Percentiles rank a stretch among this genome's conserved stretches.
Evolutionary conservation across 2,329 filamentous ascomycete species (phyloP).

Genomic region (Cercospora sp.): DNA sequence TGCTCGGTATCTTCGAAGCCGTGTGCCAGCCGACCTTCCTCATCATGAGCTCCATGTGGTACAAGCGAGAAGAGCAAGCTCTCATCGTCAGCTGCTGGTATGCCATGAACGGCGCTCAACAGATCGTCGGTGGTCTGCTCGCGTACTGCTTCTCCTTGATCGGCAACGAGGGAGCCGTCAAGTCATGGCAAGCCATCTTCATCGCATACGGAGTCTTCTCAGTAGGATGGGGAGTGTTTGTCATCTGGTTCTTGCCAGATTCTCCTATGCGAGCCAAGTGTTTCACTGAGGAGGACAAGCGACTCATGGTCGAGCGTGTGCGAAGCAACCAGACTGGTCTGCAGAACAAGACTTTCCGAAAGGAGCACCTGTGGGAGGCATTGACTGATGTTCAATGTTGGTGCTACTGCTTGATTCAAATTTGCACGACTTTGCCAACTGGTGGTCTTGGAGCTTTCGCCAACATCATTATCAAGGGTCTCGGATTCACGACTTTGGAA

Average conservation of each 20-base stretch:
- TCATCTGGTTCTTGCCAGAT: constrained; percentile 65
- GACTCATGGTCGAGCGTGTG: constrained; percentile 52
- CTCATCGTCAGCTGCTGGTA: constrained; percentile 68
- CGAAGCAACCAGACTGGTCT: constrained; percentile 49
- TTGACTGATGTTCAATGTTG: constrained; percentile 63
- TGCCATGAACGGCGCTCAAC: constrained; percentile 50
- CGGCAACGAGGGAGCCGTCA: constrained; percentile 25
- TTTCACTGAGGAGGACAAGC: constrained; percentile 62
- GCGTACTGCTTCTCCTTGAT: constrained; percentile 54
- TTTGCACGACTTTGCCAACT: constrained; percentile 73
- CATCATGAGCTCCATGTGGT: constrained; percentile 69
- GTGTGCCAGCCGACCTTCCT: constrained; percentile 69
- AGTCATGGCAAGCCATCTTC: constrained; percentile 68
- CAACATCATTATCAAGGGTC: constrained; percentile 70
- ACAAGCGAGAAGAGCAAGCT: constrained; percentile 67
- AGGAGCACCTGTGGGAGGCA: constrained; percentile 58
- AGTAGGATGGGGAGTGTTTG: constrained; percentile 64
- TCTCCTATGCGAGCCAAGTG: constrained; percentile 71
- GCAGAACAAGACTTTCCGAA: constrained; percentile 52
- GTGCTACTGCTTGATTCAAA: constrained; percentile 52
- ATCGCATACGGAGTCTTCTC: constrained; percentile 64
- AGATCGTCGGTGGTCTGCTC: constrained; percentile 69
- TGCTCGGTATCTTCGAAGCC: constrained; percentile 71
- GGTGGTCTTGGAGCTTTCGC: constrained; percentile 72
- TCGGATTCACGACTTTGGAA: constrained; percentile 65